Base-by-base conservation (phyloP, 2,329 filamentous ascomycete species). In the Beauveria australis region DNA sequence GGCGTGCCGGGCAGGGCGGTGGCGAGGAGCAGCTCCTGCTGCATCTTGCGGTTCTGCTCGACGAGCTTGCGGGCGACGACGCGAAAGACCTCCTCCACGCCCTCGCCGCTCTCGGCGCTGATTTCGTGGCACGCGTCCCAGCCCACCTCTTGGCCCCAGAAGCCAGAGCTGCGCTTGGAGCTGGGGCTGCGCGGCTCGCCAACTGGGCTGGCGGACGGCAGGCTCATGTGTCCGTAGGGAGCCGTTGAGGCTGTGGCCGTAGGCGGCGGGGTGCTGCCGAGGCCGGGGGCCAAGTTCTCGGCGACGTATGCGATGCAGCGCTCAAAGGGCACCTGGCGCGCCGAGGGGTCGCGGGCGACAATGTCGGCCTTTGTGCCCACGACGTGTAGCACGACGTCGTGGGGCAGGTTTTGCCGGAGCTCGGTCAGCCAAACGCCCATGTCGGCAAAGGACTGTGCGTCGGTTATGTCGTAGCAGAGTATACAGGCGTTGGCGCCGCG, bases 81-180 rank as follows among this genome's bases (percentile, higher is more conserved):
- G 22, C 93, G 83, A 68, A 97, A 97, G 0, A 99, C 92, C 74
- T 97, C 94, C 67, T 97, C 94, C 19, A 99, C 92, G 19, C 93
- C 93, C 78, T 97, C 92, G 61, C 92, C 92, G 69, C 88, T 92
- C 78, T 95, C 93, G 53, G 93, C 92, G 67, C 88, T 92, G 70
- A 99, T 93, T 77, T 99, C 94, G 74, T 97, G 94, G 73, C 93
- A 97, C 64, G 92, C 95, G 69, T 97, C 92, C 92, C 93, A 97
- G 57, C 92, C 92, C 6, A 92, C 86, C 70, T 97, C 92, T 72
- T 94, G 90, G 24, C 88, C 91, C 92, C 92, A 97, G 75, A 92
- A 91, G 1, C 89, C 88, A 43, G 84, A 89, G 68, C 84, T 89
- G 47, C 85, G 79, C 72, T 88, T 88, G 52, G 81, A 85, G 67